These are phyloP conservation scores for Monilinia fructicola DNA, from an alignment of 2,329 filamentous ascomycete genomes.

Conservation along the genomic window DNA sequence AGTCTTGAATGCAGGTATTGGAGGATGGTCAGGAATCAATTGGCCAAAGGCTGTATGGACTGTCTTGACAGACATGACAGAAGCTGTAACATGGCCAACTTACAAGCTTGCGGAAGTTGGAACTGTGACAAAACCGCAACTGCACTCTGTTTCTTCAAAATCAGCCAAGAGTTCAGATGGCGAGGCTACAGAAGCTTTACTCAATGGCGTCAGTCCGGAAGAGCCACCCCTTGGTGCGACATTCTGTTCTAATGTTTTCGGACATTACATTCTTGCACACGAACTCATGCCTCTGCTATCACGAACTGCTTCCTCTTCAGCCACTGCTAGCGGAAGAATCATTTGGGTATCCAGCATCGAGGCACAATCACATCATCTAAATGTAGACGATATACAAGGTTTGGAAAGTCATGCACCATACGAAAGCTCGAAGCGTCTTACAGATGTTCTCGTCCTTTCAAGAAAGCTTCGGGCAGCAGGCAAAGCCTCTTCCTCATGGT, in stretches of 20 bases:
- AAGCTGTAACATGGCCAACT: slow-evolving; percentile 71
- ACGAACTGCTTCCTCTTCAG: slow-evolving; percentile 32
- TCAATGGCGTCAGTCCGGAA: slow-evolving; percentile 31
- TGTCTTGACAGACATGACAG: slow-evolving; percentile 59
- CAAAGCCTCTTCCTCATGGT: slow-evolving; percentile 57
- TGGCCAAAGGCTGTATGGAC: slow-evolving; percentile 59
- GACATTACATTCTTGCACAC: slow-evolving; percentile 87
- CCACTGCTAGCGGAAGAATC: slow-evolving; percentile 47
- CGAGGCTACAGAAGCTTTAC: slow-evolving; percentile 36
- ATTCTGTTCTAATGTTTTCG: slow-evolving; percentile 91
- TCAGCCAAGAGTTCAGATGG: slow-evolving; percentile 19
- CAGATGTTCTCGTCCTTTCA: slow-evolving; percentile 78
- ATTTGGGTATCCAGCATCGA: slow-evolving; percentile 89
- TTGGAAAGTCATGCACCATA: slow-evolving; percentile 64
- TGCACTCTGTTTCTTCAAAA: slow-evolving; percentile 31
- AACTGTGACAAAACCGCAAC: slow-evolving; percentile 54
- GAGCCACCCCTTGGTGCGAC: slow-evolving; percentile 72
- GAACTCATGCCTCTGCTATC: slow-evolving; percentile 72
- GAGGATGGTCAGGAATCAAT: slow-evolving; percentile 78
- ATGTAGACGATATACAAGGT: slow-evolving; percentile 76
- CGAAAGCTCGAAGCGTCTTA: slow-evolving; percentile 83
- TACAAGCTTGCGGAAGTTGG: slow-evolving; percentile 68
- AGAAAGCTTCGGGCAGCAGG: slow-evolving; percentile 63
- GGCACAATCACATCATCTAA: slow-evolving; percentile 49
- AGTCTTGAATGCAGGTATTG: slow-evolving; percentile 85